Base-by-base conservation (phyloP, 2,329 filamentous ascomycete species). In the Botryotinia narcissicola region DNA sequence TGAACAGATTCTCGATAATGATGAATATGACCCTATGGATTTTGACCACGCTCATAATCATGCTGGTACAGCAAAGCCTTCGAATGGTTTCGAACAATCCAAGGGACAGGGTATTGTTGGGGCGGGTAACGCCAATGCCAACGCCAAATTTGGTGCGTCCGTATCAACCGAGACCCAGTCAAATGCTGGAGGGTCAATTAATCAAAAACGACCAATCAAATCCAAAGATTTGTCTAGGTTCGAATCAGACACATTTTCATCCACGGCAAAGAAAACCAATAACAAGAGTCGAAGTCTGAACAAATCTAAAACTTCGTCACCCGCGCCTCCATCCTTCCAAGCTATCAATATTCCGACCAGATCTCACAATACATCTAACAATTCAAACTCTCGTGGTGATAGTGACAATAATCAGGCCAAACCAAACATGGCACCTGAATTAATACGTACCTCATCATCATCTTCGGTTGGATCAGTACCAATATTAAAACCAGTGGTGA, bases 221-320 rank as follows among this genome's bases (percentile, higher is more conserved):
- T 72, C 73, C 35, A 71, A 74, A 61, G 59, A 73, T 57, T 76
- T 75, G 71, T 72, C 74, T 42, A 75, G 76, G n/a, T 77, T 79
- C 72, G 80, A 78, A 76, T 76, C 76, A 70, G 78, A 75, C 73
- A 78, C 75, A 73, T 78, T 79, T 74, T 77, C 76, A 59, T 77
- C 78, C 40, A 76, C 74, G 48, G 42, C 44, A 57, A 42, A 61
- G 29, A 73, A 73, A n/a, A 22, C 71, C 51, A 73, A 69, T 72
- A 72, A 72, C 46, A 73, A 73, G 57, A 59, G 57, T 61, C 57
- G 63, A 59, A 54, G 42, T 73, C 44, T 32, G 48, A 69, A 46
- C 32, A 73, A 73, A 48, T 69, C 71, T 35, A 73, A 73, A 62
- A 70, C 73, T 62, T 54, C 77, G 22, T 70, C 75, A 69, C 63